Evolutionary conservation across 345 rosid species (phyloP), one percentile per base, ranked within the genome.

Genomic region (Litchi chinensis): DNA sequence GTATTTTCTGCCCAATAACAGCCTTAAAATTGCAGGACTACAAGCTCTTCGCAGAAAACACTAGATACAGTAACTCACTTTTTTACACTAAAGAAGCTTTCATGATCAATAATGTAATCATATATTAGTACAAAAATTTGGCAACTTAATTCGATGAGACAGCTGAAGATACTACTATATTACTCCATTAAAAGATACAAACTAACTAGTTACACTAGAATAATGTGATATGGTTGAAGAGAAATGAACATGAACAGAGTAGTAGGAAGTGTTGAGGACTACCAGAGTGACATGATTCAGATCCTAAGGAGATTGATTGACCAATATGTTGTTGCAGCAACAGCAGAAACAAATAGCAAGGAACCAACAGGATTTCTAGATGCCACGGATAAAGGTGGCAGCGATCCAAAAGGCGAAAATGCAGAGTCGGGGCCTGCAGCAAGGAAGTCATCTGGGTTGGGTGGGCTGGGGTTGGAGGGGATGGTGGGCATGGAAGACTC

Each of bases 391-490:
- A 93, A 85, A 74, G 79, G 81, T 28, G 86, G 88, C 18, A 86
- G 81, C 39, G 93, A 79, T 41, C 80, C 84, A 0, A 81, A 80
- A 11, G 98, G 97, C 5, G 88, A 50, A 21, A 85, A 75, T 0
- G 91, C 89, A 16, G 91, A 85, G 46, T 63, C 94, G 56, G 91
- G 90, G 9, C 77, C 90, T 28, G 76, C 39, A 0, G 87, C 83
- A 5, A 62, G 43, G 0, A 68, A 67, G 8, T 82, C 86, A 75
- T 91, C 92, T 0, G 98, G 98, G 81, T 94, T 89, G 15, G 98
- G 97, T 4, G 98, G 95, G 87, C 97, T 94, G 16, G 89, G 97
- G 50, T 77, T 87, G 74, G 97, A 85, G 11, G 97, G 95, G 79
- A 94, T 91, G 68, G 94, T 92, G 71, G 94, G 95, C 32, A 90